These are phyloP conservation scores for Quercus mongolica DNA, from an alignment of 306 rosid species.

Conservation along the genomic window DNA sequence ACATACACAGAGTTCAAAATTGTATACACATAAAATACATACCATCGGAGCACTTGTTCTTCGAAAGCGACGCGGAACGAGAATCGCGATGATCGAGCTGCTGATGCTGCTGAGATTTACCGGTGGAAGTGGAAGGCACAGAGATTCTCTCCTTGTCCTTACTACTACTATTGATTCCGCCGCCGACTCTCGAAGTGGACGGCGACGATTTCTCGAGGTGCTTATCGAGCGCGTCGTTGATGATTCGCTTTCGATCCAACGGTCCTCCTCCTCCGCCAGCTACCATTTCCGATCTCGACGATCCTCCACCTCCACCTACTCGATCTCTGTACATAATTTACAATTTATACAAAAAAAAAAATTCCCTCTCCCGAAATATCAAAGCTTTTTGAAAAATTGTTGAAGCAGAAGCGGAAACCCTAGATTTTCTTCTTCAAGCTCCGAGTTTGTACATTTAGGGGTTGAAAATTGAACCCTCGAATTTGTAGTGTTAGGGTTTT, in stretches of 20 bases:
- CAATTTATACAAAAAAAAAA: no score
- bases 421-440: background rate
- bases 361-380: no score
- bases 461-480: background rate
- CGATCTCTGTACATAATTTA: slow-evolving; percentile 57
- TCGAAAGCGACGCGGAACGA: slow-evolving; percentile 34
- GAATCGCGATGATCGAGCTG: slow-evolving; percentile 49
- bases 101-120: slow-evolving; percentile 45
- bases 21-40: background rate
- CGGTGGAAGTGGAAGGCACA: slow-evolving; percentile 50
- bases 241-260: slow-evolving; percentile 64
- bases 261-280: slow-evolving; percentile 23
- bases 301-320: slow-evolving; percentile 42
- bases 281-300: slow-evolving; percentile 52
- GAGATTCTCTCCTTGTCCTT: slow-evolving; percentile 56
- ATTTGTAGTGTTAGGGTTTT: background rate
- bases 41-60: slow-evolving; percentile 63
- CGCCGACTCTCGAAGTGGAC: slow-evolving; percentile 42
- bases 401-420: background rate
- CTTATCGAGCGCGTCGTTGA: slow-evolving; percentile 66
- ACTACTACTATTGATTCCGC: slow-evolving; percentile 13
- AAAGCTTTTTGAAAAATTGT: no score
- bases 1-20: background rate
- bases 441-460: background rate
- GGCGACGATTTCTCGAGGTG: slow-evolving; percentile 62